Evolutionary conservation across 306 rosid species (phyloP).

Genomic region (Vigna angularis): DNA sequence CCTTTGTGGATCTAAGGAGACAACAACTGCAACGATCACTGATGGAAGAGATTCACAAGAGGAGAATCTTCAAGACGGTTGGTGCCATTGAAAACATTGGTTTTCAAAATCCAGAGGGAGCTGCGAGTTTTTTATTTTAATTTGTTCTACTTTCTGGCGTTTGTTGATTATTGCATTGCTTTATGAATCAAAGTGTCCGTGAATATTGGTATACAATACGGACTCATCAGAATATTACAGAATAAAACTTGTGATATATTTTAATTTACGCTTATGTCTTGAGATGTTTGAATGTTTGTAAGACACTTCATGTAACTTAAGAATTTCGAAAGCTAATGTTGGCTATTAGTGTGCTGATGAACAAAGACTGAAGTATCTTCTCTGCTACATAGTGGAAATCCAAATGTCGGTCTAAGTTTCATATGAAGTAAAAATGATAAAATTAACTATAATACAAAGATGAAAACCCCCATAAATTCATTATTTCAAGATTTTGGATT

Average conservation of each 20-base stretch:
- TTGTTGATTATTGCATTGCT: not conserved
- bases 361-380: not conserved
- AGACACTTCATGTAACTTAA: not conserved
- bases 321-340: not conserved
- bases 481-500: no score
- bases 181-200: constrained; percentile 12
- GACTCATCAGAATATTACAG: not conserved
- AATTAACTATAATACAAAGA: no score
- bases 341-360: not conserved
- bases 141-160: constrained; percentile 1
- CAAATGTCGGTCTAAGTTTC: no score
- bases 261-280: constrained; percentile 3
- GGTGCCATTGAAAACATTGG: constrained; percentile 78
- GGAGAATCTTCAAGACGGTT: constrained; percentile 70
- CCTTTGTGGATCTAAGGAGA: constrained; percentile 67
- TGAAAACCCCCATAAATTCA: no score
- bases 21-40: constrained; percentile 68
- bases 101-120: constrained; percentile 57
- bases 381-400: not conserved
- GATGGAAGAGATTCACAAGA: constrained; percentile 74
- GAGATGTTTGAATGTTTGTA: constrained; percentile 28
- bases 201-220: not conserved
- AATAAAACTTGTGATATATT: constrained; percentile 26
- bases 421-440: no score
- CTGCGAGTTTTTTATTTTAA: constrained; percentile 11